Conservation (phyloP, 805 yeast genomes). For the Jamesozyma rosinii region DNA sequence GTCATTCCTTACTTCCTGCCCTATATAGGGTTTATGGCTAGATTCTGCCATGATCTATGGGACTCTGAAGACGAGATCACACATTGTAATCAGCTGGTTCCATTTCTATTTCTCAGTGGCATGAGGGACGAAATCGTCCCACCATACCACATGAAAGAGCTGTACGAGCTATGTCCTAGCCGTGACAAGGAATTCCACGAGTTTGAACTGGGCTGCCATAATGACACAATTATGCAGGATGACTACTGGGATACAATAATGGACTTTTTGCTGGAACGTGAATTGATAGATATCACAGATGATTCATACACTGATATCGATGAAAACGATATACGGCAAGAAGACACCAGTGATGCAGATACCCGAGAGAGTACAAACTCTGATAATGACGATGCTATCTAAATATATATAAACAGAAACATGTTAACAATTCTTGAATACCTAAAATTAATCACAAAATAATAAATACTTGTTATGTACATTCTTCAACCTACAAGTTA, state of each 20-base stretch:
- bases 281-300: slow-evolving; percentile 15
- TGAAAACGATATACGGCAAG: neutral
- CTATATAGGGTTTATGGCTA: slow-evolving; percentile 42
- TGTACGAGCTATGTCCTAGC: slow-evolving; percentile 46
- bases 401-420: too few relatives aligned
- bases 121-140: slow-evolving; percentile 84
- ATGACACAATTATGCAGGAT: slow-evolving; percentile 67
- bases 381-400: neutral
- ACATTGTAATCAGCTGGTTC: slow-evolving; percentile 43
- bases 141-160: slow-evolving; percentile 61
- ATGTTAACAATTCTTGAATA: too few relatives aligned
- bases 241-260: slow-evolving; percentile 67
- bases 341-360: neutral
- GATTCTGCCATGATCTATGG: slow-evolving; percentile 74
- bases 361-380: neutral
- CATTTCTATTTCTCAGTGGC: slow-evolving; percentile 66
- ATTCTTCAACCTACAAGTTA: slow-evolving; percentile 3
- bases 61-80: slow-evolving; percentile 56
- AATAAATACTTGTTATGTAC: too few relatives aligned
- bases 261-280: slow-evolving; percentile 39
- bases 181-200: slow-evolving; percentile 42
- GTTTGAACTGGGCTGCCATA: slow-evolving; percentile 60
- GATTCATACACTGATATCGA: neutral
- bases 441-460: too few relatives aligned
- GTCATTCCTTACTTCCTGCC: slow-evolving; percentile 72